Evolutionary conservation across 164 flowering plant species (phyloP), one percentile per base, ranked within the genome.

Genomic region (Warburgia ugandensis): DNA sequence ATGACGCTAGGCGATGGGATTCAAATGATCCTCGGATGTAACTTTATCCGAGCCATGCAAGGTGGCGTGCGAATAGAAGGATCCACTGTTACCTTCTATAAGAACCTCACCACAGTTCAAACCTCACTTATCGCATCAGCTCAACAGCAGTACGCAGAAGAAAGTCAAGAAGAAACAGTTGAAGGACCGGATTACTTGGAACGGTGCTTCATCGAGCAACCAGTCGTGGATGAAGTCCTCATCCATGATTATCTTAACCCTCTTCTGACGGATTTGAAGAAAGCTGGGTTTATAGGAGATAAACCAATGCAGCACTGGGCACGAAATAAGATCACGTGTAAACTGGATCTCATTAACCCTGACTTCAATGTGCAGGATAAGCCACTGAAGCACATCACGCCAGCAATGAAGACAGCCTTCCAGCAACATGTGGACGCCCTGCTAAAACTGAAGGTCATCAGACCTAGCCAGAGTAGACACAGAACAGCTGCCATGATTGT

Each of bases 311-410:
- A 2, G 2, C 20, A 29, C 22, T 50, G 41, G 41, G 28, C 40
- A 3, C 17, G 10, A 11, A 41, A 41, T 10, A 50, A 49, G 29
- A 3, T 8, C 3, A 26, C 35, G 5, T 50, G 54, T 26, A 31
- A 50, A 12, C 14, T 50, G 27, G 54, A 50, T 1, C 32, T 50
- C 30, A 52, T 4, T 2, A 52, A 52, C 7, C 56, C 44, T 12
- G 56, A 52, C 21, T 5, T 52, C 1, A 39, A 10, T 25, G 43
- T 50, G 10, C 27, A 54, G 7, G 35, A 28, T 8, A 19, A 21
- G 10, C 58, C 58, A 2, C 26, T 54, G 38, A 54, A 54, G 49
- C 58, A 54, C 5, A 49, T 54, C 13, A 54, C 58, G 3, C 58
- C 56, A 23, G 46, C 45, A 2, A 41, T 36, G 41, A 13, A 28